phyloP scores from a whole-genome alignment of 2,329 filamentous ascomycete genomes.

The Tolypocladium sp. region DNA sequence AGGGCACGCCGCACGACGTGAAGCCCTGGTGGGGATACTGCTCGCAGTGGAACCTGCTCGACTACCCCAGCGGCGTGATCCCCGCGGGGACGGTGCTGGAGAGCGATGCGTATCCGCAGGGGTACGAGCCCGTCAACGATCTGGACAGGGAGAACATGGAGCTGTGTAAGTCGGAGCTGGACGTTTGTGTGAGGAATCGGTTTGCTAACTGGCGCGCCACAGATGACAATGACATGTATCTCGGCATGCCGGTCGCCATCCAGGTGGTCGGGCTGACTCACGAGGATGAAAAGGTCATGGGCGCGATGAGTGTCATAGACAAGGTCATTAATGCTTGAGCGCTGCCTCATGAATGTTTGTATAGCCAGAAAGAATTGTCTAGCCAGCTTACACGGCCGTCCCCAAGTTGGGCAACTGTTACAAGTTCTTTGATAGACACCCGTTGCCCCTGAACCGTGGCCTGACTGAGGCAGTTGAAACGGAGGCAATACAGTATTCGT shows the following conservation, averaged over 20 bases:
- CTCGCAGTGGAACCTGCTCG: conserved; percentile 58
- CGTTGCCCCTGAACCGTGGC: no score
- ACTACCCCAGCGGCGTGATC: conserved; percentile 40
- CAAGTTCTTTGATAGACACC: no score
- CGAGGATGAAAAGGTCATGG: conserved; percentile 10
- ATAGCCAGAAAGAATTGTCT: no score
- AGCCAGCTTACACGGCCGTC: no score
- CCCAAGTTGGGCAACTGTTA: no score
- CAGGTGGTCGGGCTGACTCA: conserved; percentile 9
- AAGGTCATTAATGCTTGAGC: background rate
- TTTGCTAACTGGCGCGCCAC: background rate
- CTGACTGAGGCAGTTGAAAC: no score
- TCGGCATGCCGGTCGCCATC: conserved; percentile 8
- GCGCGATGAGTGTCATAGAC: conserved; percentile 8
- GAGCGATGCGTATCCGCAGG: conserved; percentile 6
- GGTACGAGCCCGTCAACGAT: conserved; percentile 5
- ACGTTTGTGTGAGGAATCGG: no score
- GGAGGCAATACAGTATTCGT: no score
- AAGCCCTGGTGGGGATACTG: conserved; percentile 55
- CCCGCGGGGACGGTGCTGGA: conserved; percentile 6
- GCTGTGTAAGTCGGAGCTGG: conserved; percentile 5
- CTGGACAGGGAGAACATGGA: conserved; percentile 8
- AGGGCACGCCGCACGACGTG: conserved; percentile 32
- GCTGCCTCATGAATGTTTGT: no score
- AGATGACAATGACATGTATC: conserved; percentile 8